These are phyloP conservation scores for Auriscalpium orientale DNA, from an alignment of 768 basidiomycete genomes.

Conservation along the genomic window DNA sequence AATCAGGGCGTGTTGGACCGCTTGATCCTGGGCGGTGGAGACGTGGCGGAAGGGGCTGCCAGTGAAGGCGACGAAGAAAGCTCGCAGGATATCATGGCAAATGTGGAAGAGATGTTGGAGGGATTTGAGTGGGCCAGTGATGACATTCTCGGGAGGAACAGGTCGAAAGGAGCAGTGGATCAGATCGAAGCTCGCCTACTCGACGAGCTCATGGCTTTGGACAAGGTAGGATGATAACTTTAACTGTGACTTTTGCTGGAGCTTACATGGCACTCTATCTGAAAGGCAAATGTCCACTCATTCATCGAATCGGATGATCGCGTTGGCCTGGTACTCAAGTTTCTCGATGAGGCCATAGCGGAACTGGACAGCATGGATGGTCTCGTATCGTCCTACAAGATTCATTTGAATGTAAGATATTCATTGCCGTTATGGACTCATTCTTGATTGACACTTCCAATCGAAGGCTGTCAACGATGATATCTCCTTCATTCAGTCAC, in stretches of 20 bases:
- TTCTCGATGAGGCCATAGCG: slow-evolving; percentile 79
- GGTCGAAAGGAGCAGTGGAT: slow-evolving; percentile 71
- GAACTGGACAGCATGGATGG: slow-evolving; percentile 90
- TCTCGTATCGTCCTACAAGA: slow-evolving; percentile 88
- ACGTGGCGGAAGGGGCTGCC: slow-evolving; percentile 13
- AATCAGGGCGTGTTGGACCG: slow-evolving; percentile 72
- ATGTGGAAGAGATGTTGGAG: slow-evolving; percentile 97
- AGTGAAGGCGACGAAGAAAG: slow-evolving; percentile 52
- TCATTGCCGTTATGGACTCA: background rate
- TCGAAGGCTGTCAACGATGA: slow-evolving; percentile 87
- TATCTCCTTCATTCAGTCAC: slow-evolving; percentile 91
- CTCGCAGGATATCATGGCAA: slow-evolving; percentile 75
- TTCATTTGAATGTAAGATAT: slow-evolving; percentile 80
- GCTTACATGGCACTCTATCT: background rate
- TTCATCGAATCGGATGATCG: slow-evolving; percentile 96
- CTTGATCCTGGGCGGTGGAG: slow-evolving; percentile 40
- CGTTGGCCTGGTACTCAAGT: slow-evolving; percentile 75
- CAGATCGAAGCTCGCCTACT: slow-evolving; percentile 84
- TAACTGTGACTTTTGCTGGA: background rate
- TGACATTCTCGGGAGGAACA: slow-evolving; percentile 59
- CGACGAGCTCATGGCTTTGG: slow-evolving; percentile 87
- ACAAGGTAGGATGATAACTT: slow-evolving; percentile 54
- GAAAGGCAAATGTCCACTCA: slow-evolving; percentile 92
- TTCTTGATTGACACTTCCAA: slow-evolving; percentile 10
- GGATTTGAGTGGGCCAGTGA: slow-evolving; percentile 96